Base-by-base conservation (phyloP, 2,329 filamentous ascomycete species). In the Kalaharituber pfeilii region DNA sequence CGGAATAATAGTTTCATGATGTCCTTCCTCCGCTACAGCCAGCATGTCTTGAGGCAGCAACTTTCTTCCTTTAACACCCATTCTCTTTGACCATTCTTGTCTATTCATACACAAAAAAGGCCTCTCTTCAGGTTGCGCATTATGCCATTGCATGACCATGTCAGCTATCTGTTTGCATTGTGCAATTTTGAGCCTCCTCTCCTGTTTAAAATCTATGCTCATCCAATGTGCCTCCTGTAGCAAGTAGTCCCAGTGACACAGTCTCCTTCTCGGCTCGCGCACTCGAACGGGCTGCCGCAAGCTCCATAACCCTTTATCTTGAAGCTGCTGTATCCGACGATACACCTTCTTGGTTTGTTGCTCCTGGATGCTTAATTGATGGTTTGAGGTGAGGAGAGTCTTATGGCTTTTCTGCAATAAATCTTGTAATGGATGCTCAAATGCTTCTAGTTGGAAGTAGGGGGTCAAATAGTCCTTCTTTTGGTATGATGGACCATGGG, bases 191-290 rank as follows among this genome's bases (percentile, higher is more conserved):
- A 88, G 94, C 66, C 94, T 94, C 39, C 86, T 75, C 67, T 96
- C 91, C 68, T 95, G 86, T 51, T 84, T 78, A 65, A 95, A 96
- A 68, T 98, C 91, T 1, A 87, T 95, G 51, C 88, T 79, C 86
- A 98, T 93, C 89, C 89, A 96, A 67, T 88, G 94, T 77, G 89
- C 86, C 70, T 98, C 88, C 62, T 87, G 78, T 28, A 98, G 71
- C 53, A 96, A 68, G 52, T 89, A 76, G 69, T 98, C 91, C 77
- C 82, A 85, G 62, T 96, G 89, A 1, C 82, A 81, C 1, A 78
- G 75, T 18, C 81, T 82, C 33, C 86, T 78, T 3, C 78, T 74
- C 3, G 89, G 88, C 67, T 98, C 91, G 1, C 80, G 75, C 36
- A 81, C 84, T 54, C 87, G 82, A 65, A 93, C 86, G 44, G 88